Evolutionary conservation across 208 protist species (phyloP).

Genomic region (Porcisia deanei): DNA sequence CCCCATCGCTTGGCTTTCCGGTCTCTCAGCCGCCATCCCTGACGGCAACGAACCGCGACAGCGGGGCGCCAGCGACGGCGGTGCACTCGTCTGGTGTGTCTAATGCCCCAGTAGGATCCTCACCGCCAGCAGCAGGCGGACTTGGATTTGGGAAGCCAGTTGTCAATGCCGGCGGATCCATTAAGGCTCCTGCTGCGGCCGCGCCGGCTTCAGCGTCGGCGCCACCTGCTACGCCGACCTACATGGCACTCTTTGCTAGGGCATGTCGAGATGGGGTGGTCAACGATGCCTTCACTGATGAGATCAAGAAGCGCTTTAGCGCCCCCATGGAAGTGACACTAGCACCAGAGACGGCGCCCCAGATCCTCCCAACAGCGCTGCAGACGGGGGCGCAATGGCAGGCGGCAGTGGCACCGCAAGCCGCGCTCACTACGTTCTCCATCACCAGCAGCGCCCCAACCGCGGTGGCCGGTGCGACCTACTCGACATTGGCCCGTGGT

Average conservation of each 20-base stretch:
- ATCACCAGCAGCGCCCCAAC: not conserved
- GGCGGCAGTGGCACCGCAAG: not conserved
- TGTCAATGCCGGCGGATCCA: not conserved
- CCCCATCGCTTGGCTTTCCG: not conserved
- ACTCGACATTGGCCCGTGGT: slow-evolving; percentile 13
- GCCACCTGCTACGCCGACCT: slow-evolving; percentile 13
- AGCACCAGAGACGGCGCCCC: not conserved
- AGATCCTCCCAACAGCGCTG: slow-evolving; percentile 1
- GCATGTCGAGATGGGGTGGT: slow-evolving; percentile 34
- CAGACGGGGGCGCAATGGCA: slow-evolving; percentile 11
- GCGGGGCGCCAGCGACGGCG: not conserved
- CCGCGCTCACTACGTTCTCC: slow-evolving; percentile 6
- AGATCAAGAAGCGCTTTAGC: slow-evolving; percentile 51
- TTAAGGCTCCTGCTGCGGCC: not conserved
- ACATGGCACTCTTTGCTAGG: slow-evolving; percentile 23
- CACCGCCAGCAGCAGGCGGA: not conserved
- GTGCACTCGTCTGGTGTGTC: not conserved
- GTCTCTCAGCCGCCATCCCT: not conserved
- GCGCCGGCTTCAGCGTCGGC: not conserved
- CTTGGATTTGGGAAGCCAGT: not conserved
- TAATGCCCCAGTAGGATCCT: not conserved
- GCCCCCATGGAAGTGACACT: slow-evolving; percentile 37
- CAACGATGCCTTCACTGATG: slow-evolving; percentile 30
- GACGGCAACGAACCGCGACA: not conserved
- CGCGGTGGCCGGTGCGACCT: slow-evolving; percentile 6